Base-by-base conservation (phyloP, 176 grass and related monocot genomes). In the Elymus sibiricus region DNA sequence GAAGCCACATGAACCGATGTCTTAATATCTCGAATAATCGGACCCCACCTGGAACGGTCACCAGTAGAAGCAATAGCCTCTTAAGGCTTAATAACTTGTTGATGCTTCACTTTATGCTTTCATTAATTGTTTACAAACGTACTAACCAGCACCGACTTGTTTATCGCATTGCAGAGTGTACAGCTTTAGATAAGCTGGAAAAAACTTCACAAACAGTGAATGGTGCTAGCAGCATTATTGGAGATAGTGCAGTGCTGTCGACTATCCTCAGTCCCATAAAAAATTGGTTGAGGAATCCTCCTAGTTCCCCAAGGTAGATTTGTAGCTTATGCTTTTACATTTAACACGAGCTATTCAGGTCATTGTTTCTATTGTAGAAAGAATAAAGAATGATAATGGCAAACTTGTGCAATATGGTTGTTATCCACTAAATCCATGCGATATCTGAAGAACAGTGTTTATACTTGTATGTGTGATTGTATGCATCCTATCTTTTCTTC, bases 171-270 rank as follows among this genome's bases (percentile, higher is more conserved):
- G 88, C 86, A 98, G 96, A 89, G 60, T 64, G 65, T 77, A 93
- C 93, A 77, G 76, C 90, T 89, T 92, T 98, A 70, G 88, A 91
- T 87, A 95, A 89, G 44, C 84, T 98, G 64, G 96, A 95, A 91
- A 98, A 94, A 86, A 44, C 81, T 84, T 98, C 96, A 80, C 89
- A 93, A 64, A 98, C 92, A 89, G 88, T 92, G 74, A 87, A 94
- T 86, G 96, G 93, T 65, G 93, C 92, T 83, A 88, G 62, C 35
- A 90, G 3, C 64, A 94, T 98, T 86, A 64, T 90, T 91, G 81
- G 92, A 90, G 92, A 95, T 73, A 87, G 32, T 65, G 92, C 95
- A 88, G 87, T 88, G 72, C 65, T 95, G 34, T 94, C 76, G 42
- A 87, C 88, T 72, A 19, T 94, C 76, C 79, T 98, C 56, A 78